phyloP scores from a whole-genome alignment of 2,329 filamentous ascomycete species.

The Fusarium continuum region DNA sequence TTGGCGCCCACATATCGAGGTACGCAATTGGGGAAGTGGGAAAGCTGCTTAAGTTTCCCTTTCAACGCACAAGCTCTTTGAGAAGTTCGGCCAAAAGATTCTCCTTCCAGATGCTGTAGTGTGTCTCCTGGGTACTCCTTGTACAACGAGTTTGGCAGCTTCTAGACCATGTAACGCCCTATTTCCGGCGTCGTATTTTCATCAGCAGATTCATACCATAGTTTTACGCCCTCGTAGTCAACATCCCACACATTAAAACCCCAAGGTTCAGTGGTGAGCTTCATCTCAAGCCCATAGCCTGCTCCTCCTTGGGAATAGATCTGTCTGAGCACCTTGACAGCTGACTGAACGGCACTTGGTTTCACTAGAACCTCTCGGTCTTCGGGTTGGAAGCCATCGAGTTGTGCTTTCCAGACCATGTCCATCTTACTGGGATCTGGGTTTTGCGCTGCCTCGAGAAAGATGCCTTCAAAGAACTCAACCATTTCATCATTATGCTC shows the following conservation, averaged over 20 bases:
- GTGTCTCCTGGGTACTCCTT: not conserved
- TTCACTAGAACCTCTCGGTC: not conserved
- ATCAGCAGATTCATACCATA: not conserved
- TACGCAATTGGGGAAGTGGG: too few relatives aligned
- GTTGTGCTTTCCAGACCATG: not conserved
- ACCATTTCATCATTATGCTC: not conserved
- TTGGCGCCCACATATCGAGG: too few relatives aligned
- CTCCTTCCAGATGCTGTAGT: not conserved
- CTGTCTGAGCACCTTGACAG: not conserved
- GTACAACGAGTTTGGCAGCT: not conserved
- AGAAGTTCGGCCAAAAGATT: not conserved
- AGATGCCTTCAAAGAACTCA: not conserved
- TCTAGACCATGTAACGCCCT: not conserved
- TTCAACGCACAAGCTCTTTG: not conserved
- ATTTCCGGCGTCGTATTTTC: conserved; percentile 3
- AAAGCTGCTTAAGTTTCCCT: too few relatives aligned
- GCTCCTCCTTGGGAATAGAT: not conserved
- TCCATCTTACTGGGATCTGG: not conserved
- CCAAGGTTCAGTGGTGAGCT: not conserved
- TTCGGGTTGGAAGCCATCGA: not conserved
- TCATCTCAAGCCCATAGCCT: not conserved
- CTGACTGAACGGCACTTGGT: not conserved
- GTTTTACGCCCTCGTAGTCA: not conserved
- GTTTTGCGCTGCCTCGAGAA: not conserved
- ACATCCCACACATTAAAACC: not conserved